A percentile compares a stretch with the other conserved stretches of the same genome.
These are phyloP conservation scores for Suillus subalutaceus DNA, from an alignment of 768 basidiomycete genomes.

Conservation along the genomic window DNA sequence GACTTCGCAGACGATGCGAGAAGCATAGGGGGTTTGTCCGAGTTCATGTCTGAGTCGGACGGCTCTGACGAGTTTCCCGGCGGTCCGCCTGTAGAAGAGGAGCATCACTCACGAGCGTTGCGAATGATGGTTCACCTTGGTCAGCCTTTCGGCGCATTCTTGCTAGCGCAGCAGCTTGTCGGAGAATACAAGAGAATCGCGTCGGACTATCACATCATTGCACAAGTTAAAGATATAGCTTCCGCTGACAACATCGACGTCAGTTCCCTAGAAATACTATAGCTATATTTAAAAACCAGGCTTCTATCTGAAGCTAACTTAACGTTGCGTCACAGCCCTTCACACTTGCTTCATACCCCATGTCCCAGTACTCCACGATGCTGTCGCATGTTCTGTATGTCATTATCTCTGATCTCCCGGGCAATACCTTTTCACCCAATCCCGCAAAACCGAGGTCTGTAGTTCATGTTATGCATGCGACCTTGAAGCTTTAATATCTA, in stretches of 20 bases:
- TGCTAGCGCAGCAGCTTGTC: neutral
- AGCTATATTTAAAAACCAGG: neutral
- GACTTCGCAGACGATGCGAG: neutral
- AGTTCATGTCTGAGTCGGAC: neutral
- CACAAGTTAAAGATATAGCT: neutral
- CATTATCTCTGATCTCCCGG: no score
- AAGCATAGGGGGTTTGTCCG: neutral
- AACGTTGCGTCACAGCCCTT: no score
- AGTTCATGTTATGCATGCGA: no score
- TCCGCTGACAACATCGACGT: neutral
- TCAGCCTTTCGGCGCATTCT: neutral
- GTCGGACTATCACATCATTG: neutral
- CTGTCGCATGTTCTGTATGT: no score
- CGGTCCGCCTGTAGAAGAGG: neutral
- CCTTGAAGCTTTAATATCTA: no score
- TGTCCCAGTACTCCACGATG: no score
- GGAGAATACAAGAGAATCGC: slow-evolving; percentile 4
- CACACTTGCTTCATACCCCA: no score
- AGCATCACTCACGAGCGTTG: neutral
- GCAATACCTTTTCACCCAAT: no score
- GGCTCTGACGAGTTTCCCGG: neutral
- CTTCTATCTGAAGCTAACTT: neutral
- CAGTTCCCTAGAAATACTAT: neutral
- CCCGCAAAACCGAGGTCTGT: no score
- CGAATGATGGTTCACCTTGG: neutral